phyloP scores from a whole-genome alignment of 2,329 filamentous ascomycete genomes.

The Sporothrix brasiliensis region DNA sequence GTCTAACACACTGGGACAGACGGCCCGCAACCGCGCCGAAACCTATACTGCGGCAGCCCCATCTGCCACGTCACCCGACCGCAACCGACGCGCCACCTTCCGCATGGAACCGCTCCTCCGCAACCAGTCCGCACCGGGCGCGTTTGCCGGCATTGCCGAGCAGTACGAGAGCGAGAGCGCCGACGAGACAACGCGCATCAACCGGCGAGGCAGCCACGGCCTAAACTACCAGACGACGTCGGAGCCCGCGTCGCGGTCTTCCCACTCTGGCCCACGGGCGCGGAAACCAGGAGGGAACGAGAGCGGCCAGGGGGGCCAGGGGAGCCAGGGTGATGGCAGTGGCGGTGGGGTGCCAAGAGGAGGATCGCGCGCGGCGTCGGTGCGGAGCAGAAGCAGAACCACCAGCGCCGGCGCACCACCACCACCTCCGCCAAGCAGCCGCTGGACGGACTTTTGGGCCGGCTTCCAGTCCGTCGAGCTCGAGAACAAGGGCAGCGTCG shows the following conservation, averaged over 20 bases:
- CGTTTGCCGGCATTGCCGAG: conserved; percentile 34
- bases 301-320: not conserved
- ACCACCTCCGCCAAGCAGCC: conserved; percentile 40
- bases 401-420: conserved; percentile 30
- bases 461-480: conserved; percentile 68
- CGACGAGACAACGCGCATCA: conserved; percentile 36
- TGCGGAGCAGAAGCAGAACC: conserved; percentile 20
- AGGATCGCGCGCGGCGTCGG: not conserved
- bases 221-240: conserved; percentile 39
- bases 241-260: conserved; percentile 10
- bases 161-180: conserved; percentile 32
- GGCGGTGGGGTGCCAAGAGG: not conserved
- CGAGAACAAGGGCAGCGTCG: conserved; percentile 84
- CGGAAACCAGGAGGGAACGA: conserved; percentile 8
- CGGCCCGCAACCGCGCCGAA: conserved; percentile 41
- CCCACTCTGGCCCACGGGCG: conserved; percentile 9
- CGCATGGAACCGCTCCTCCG: conserved; percentile 35
- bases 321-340: not conserved
- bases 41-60: conserved; percentile 27
- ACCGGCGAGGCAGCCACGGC: conserved; percentile 34
- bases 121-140: conserved; percentile 34
- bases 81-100: conserved; percentile 17
- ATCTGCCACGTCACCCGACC: not conserved
- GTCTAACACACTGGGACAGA: conserved; percentile 32
- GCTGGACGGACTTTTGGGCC: conserved; percentile 53